Evolutionary conservation across 495 filamentous ascomycete species (phyloP).

Genomic region (Platismatia glauca): DNA sequence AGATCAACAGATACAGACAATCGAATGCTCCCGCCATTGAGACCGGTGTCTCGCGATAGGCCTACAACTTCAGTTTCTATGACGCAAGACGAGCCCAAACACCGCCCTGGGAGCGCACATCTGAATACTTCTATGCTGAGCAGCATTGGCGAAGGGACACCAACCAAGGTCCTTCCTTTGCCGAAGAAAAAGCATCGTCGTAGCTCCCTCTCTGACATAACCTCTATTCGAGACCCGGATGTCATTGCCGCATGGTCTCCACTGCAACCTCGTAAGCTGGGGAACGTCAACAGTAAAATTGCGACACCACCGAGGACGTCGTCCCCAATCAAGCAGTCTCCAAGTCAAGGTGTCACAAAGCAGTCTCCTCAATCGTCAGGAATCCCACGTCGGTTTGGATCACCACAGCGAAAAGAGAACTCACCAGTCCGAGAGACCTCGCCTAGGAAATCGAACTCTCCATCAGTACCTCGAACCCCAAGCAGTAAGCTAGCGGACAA

Average conservation of each 20-base stretch:
- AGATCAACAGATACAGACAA: constrained; percentile 71
- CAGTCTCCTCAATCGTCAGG: constrained; percentile 19
- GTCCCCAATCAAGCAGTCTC: constrained; percentile 11
- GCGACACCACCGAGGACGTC: constrained; percentile 24
- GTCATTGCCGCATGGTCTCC: constrained; percentile 28
- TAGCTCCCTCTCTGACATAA: constrained; percentile 85
- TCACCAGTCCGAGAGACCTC: constrained; percentile 14
- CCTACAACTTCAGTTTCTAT: constrained; percentile 37
- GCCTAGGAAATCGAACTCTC: constrained; percentile 2
- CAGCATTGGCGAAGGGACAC: constrained; percentile 37
- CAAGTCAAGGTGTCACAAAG: neutral
- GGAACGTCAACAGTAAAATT: constrained; percentile 13
- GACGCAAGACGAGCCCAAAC: constrained; percentile 35
- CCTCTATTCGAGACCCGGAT: constrained; percentile 33
- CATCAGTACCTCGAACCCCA: constrained; percentile 9
- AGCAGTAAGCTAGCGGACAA: constrained; percentile 32
- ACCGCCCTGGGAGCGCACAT: constrained; percentile 41
- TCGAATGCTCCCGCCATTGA: constrained; percentile 40
- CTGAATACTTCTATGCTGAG: constrained; percentile 31
- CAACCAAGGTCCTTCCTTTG: constrained; percentile 12
- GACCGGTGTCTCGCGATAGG: constrained; percentile 60
- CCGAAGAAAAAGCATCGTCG: constrained; percentile 62
- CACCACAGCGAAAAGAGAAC: constrained; percentile 21
- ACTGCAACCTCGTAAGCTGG: constrained; percentile 28
- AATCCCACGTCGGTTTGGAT: constrained; percentile 17